Evolutionary conservation across 176 grass and related monocot species (phyloP).

Genomic region (Rhynchospora tenuis): DNA sequence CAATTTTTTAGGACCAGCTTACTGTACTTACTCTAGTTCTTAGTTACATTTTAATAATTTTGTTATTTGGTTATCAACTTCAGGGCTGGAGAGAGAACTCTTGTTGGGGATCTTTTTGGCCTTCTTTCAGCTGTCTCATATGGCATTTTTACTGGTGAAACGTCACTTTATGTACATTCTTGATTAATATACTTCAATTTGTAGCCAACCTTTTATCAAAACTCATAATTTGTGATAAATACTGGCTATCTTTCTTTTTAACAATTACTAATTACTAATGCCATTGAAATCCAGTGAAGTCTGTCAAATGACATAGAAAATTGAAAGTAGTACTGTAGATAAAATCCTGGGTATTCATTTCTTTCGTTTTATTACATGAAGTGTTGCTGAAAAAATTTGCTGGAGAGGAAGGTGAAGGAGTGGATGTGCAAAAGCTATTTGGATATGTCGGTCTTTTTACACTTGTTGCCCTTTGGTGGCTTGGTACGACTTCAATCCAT

Average conservation of each 20-base stretch:
- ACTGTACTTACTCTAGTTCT: not conserved
- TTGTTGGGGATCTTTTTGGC: slow-evolving; percentile 88
- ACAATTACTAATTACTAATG: not conserved
- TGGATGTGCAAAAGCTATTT: slow-evolving; percentile 93
- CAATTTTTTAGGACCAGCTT: not conserved
- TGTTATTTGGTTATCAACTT: slow-evolving; percentile 6
- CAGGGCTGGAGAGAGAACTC: slow-evolving; percentile 65
- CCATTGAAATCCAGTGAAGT: not conserved
- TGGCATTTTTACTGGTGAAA: slow-evolving; percentile 83
- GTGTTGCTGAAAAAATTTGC: slow-evolving; percentile 96
- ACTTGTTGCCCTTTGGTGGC: slow-evolving; percentile 89
- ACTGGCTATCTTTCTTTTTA: not conserved
- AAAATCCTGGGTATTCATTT: not conserved
- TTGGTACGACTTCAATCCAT: slow-evolving; percentile 45
- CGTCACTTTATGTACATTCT: not conserved
- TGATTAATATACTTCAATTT: not conserved
- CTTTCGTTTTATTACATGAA: slow-evolving; percentile 36
- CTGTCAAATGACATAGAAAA: not conserved
- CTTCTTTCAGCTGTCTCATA: slow-evolving; percentile 84
- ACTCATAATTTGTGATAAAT: not conserved
- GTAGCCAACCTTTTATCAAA: not conserved
- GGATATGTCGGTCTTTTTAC: slow-evolving; percentile 83
- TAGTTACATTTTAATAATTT: not conserved
- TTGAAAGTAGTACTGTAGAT: not conserved
- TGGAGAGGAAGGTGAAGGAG: slow-evolving; percentile 85